A percentile compares a stretch with the other conserved stretches of the same genome.
Evolutionary conservation across 1,284 basidiomycete genomes (phyloP).

Genomic region (Ustilago xerochloae): DNA sequence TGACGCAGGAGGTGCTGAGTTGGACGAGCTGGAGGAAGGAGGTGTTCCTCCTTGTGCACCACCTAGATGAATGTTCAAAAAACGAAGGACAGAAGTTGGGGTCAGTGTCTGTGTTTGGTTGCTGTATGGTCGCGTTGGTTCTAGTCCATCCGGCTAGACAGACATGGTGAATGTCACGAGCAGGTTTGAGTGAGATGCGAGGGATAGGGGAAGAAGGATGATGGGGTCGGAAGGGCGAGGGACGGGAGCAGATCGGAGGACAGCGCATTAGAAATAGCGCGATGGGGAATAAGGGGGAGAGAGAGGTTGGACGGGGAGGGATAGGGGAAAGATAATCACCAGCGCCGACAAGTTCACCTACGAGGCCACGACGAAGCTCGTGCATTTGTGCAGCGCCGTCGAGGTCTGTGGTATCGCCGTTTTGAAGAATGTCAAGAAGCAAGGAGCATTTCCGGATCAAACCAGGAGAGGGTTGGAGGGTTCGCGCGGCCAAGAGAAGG

Average conservation of each 20-base stretch:
- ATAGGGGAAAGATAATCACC: conserved; percentile 40
- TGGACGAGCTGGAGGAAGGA: conserved; percentile 14
- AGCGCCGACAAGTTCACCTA: conserved; percentile 46
- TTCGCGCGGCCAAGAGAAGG: conserved; percentile 7
- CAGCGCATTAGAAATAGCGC: neutral
- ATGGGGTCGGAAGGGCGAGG: neutral
- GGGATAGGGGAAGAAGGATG: neutral
- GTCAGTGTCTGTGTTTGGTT: conserved; percentile 4
- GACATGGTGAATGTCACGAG: too few species aligned
- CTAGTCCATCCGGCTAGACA: too few species aligned
- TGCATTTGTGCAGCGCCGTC: conserved; percentile 18
- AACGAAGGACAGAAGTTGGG: too few species aligned
- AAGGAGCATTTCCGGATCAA: neutral
- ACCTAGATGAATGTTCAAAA: too few species aligned
- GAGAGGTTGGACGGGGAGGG: neutral
- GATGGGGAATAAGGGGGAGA: neutral
- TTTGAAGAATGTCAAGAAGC: neutral
- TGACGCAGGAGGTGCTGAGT: conserved; percentile 10
- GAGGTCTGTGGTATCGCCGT: conserved; percentile 13
- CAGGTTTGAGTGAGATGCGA: too few species aligned
- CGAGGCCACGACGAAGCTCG: conserved; percentile 32
- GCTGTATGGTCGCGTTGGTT: neutral
- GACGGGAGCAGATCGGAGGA: neutral
- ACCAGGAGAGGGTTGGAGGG: conserved; percentile 3
- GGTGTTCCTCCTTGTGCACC: conserved; percentile 19